phyloP scores from a whole-genome alignment of 257 asterid species.

The Anisodus tanguticus region DNA sequence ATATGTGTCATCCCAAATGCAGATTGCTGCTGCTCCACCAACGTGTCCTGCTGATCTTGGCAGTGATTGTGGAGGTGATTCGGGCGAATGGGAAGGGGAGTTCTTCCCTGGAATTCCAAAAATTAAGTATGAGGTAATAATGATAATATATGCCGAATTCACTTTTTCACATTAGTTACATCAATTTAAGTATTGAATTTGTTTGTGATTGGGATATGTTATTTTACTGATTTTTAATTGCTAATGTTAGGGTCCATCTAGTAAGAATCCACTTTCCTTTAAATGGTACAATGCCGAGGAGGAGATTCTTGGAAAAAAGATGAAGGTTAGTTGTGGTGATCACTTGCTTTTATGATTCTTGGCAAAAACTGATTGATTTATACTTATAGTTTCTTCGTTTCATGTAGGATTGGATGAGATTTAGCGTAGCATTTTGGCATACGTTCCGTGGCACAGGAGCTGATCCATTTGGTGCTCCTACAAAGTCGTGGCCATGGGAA shows the following conservation, averaged over 20 bases:
- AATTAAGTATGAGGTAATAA: slow-evolving; percentile 80
- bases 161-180: not conserved
- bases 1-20: slow-evolving; percentile 30
- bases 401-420: slow-evolving; percentile 89
- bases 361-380: not conserved
- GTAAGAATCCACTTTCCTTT: slow-evolving; percentile 81
- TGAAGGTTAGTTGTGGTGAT: slow-evolving; percentile 66
- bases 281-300: slow-evolving; percentile 96
- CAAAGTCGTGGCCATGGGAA: slow-evolving; percentile 99
- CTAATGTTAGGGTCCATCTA: slow-evolving; percentile 73
- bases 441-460: slow-evolving; percentile 98
- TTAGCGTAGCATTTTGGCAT: slow-evolving; percentile 99
- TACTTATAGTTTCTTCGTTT: not conserved
- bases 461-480: slow-evolving; percentile 94
- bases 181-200: not conserved
- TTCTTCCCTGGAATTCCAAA: slow-evolving; percentile 82
- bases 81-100: slow-evolving; percentile 84
- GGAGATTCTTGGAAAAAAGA: slow-evolving; percentile 87
- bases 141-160: not conserved
- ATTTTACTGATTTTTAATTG: not conserved
- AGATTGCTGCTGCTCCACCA: slow-evolving; percentile 74
- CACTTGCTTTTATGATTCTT: not conserved
- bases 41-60: slow-evolving; percentile 79
- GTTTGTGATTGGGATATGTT: not conserved
- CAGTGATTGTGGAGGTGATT: slow-evolving; percentile 48